Conservation (phyloP, 768 basidiomycete species). For the Neoboletus magnificus region DNA sequence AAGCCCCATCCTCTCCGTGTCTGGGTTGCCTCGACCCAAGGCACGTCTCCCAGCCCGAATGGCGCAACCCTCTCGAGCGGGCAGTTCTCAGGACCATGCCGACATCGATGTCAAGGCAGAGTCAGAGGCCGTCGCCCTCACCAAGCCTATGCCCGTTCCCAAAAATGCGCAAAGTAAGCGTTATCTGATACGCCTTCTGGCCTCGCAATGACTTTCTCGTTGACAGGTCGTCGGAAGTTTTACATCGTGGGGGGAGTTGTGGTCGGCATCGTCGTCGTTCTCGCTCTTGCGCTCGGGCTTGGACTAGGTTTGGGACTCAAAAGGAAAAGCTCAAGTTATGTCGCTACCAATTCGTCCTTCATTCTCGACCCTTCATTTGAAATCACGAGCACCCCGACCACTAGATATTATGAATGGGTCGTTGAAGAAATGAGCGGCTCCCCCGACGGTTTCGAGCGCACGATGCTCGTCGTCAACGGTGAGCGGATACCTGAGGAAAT, state of each 20-base stretch:
- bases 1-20: neutral
- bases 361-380: conserved; percentile 29
- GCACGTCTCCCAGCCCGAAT: conserved; percentile 3
- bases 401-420: conserved; percentile 44
- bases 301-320: conserved; percentile 28
- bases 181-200: neutral
- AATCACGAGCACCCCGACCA: conserved; percentile 31
- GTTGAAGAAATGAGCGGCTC: conserved; percentile 37
- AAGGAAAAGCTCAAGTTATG: conserved; percentile 13
- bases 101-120: neutral
- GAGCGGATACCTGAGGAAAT: neutral
- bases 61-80: conserved; percentile 1
- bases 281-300: conserved; percentile 28
- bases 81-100: conserved; percentile 1
- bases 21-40: neutral
- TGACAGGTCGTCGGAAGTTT: conserved; percentile 20
- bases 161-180: conserved; percentile 6
- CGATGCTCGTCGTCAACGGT: conserved; percentile 50
- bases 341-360: conserved; percentile 28
- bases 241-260: conserved; percentile 16
- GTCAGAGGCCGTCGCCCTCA: neutral
- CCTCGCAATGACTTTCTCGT: neutral
- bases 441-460: conserved; percentile 40
- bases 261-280: conserved; percentile 7
- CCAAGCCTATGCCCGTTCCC: neutral